Conservation (phyloP, 345 rosid species). For the Gossypium thurberi region DNA sequence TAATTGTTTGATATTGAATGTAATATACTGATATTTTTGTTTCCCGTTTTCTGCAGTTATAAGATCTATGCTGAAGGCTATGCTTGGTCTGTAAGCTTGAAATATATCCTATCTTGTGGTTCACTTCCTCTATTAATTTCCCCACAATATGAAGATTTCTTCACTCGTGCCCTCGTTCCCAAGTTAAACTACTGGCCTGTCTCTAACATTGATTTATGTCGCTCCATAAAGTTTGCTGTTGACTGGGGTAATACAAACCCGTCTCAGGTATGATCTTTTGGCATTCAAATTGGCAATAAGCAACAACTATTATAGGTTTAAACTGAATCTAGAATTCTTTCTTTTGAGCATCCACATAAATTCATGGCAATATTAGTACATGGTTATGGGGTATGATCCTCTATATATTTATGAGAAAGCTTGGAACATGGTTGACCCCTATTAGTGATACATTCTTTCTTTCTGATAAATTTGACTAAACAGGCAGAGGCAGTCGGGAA, state of each 20-base stretch:
- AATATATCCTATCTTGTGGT: constrained; percentile 83
- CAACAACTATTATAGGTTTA: not conserved
- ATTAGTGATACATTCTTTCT: not conserved
- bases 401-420: not conserved
- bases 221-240: constrained; percentile 64
- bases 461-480: constrained; percentile 1
- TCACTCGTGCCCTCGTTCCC: constrained; percentile 75
- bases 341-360: not conserved
- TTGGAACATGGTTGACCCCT: not conserved
- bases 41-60: constrained; percentile 41
- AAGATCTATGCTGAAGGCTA: constrained; percentile 94
- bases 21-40: constrained; percentile 4
- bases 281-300: not conserved
- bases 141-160: constrained; percentile 83
- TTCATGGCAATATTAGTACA: not conserved
- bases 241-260: constrained; percentile 83
- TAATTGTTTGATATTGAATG: not conserved
- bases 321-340: not conserved
- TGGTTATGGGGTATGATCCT: not conserved
- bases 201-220: constrained; percentile 53
- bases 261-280: constrained; percentile 35
- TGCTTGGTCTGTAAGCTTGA: constrained; percentile 96
- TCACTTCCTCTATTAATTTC: constrained; percentile 70
- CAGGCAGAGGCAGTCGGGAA: constrained; percentile 76
- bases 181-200: constrained; percentile 75